Evolutionary conservation across 2,329 filamentous ascomycete species (phyloP), one percentile per base, ranked within the genome.

Genomic region (Hortaea sp.): DNA sequence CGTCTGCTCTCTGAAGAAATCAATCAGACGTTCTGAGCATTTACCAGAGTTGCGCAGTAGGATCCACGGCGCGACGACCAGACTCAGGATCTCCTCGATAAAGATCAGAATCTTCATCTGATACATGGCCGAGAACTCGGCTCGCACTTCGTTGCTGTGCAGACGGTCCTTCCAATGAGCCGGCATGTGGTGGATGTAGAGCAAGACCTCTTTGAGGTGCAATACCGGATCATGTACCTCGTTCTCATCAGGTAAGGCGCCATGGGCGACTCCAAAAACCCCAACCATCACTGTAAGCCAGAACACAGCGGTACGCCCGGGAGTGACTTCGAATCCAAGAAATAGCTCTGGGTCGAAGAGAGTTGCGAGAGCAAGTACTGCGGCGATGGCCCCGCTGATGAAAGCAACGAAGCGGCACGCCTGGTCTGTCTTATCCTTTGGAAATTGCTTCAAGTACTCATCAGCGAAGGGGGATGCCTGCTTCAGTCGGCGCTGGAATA

Each of bases 1-100:
- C 0, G 92, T 97, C 57, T 97, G 95, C 63, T 98, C 92, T 35
- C 92, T 82, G 71, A 98, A 97, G 67, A 98, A 98, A 67, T 98
- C 92, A 48, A 97, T 83, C 52, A 98, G 84, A 49, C 89, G 86
- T 55, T 97, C 90, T 62, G 85, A 90, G 64, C 86, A 94, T 56
- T 82, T 84, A 0, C 89, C 88, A 31, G 97, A 74, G 50, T 86
- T 89, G 61, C 86, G 84, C 69, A 89, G 85, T 9, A 98, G 76
- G 38, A 98, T 78, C 57, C 95, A 82, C 0, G 92, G 92, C 0
- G 90, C 94, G 47, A 94, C 83, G 45, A 97, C 78, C 63, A 98
- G 94, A 59, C 89, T 90, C 49, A 95, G 67, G 4, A 97, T 81
- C 60, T 98, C 92, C 63, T 95, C 88, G 1, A 94, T 61, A 59